Base-by-base conservation (phyloP, 148 eudicot genomes). In the Diospyros lotus region DNA sequence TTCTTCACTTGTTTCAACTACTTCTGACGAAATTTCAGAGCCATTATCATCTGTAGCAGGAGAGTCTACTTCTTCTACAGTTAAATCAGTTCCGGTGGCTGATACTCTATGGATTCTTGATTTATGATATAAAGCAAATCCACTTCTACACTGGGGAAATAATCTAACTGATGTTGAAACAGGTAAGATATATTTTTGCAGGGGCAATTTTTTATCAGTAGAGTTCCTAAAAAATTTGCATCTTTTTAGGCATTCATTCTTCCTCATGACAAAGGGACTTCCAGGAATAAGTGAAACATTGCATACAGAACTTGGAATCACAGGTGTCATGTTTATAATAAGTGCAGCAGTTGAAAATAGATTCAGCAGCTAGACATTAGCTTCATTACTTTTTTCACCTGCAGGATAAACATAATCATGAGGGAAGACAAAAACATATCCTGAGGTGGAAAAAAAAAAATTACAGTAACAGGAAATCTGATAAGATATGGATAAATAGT, bases 81-180 rank as follows among this genome's bases (percentile, higher is more conserved):
- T 91, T 76, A 93, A 82, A 86, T 93, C 94, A 66, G 91, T 80
- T 52, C 87, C 91, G 18, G 94, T 78, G 64, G 98, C 89, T 38
- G 81, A 83, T 76, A 82, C 44, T 74, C 66, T 72, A 17, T 59
- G 69, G 44, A 52, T 62, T 78, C 82, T 86, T 61, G 69, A 75
- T 46, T 64, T 77, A 62, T 74, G 75, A 41, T 79, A 77, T 68
- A 78, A 71, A 65, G 73, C 18, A 77, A 76, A 69, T 39, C 77
- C 84, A 75, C 67, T 73, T 48, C 84, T 76, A 64, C 80, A 84
- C 50, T 82, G 88, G 55, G 93, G 93, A 72, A 88, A 84, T 62
- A 86, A 78, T 75, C 86, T 76, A 67, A 79, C 18, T 44, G 87
- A 83, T 70, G 82, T 83, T 58, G 93, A 88, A 60, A 84, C 69